Evolutionary conservation across 768 basidiomycete genomes (phyloP).

Genomic region (Thelephora ganbajun): DNA sequence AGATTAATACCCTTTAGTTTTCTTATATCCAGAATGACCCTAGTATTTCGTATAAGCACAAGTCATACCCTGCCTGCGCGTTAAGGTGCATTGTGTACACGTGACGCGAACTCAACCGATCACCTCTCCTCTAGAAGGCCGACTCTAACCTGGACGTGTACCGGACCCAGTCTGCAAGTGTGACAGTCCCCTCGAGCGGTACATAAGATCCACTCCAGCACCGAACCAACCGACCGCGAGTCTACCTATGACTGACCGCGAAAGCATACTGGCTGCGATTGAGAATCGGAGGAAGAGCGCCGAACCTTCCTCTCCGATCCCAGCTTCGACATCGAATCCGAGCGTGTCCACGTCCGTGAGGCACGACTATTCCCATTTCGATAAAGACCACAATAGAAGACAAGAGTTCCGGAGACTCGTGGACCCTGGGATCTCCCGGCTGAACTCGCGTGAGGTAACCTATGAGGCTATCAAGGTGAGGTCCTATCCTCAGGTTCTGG

Average conservation of each 20-base stretch:
- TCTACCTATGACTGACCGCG: neutral
- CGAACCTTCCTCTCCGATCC: neutral
- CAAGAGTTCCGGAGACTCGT: constrained; percentile 64
- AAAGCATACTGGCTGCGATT: neutral
- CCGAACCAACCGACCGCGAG: neutral
- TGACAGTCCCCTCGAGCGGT: too few species aligned
- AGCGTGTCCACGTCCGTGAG: neutral
- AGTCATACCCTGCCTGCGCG: too few species aligned
- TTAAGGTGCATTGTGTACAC: too few species aligned
- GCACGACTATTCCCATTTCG: constrained; percentile 12
- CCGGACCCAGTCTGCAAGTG: too few species aligned
- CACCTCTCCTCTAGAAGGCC: too few species aligned
- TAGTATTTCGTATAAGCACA: too few species aligned
- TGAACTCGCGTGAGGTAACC: constrained; percentile 48
- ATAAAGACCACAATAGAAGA: constrained; percentile 47
- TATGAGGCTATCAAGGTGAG: constrained; percentile 51
- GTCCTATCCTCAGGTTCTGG: constrained; percentile 7
- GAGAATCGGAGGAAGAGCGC: neutral
- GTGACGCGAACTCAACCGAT: too few species aligned
- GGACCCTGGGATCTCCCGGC: constrained; percentile 66
- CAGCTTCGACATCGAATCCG: constrained; percentile 9
- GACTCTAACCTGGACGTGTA: too few species aligned
- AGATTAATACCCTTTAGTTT: too few species aligned
- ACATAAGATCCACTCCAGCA: too few species aligned
- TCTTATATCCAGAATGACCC: too few species aligned